phyloP scores from a whole-genome alignment of 305 asterid genomes.

The Solanum hybrid region DNA sequence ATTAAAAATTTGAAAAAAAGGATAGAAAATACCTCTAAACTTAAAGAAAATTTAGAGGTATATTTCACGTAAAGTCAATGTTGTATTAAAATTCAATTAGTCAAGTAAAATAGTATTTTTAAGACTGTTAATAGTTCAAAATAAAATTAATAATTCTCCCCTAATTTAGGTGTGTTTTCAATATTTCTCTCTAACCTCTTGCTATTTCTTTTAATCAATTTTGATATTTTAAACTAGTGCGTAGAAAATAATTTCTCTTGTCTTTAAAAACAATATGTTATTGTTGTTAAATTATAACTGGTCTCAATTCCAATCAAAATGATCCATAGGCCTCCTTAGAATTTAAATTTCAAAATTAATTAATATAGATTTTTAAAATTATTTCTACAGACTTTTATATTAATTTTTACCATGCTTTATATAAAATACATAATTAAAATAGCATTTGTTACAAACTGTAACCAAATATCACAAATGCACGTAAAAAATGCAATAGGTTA shows the following conservation, averaged over 20 bases:
- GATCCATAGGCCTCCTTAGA: not conserved
- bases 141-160: no score
- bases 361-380: not conserved
- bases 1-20: no score
- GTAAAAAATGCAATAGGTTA: not conserved
- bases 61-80: no score
- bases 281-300: no score
- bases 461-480: not conserved
- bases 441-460: not conserved
- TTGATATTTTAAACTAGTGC: no score
- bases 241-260: no score
- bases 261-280: no score
- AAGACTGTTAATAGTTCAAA: rapidly evolving
- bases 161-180: rapidly evolving
- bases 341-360: not conserved
- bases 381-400: not conserved
- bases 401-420: not conserved
- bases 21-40: no score
- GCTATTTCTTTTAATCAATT: no score
- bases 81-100: no score
- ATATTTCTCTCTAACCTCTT: not conserved
- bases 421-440: no score
- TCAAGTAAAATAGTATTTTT: not conserved
- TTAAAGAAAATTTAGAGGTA: no score
- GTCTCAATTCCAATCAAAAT: not conserved